Evolutionary conservation across 2,329 filamentous ascomycete species (phyloP), one percentile per base, ranked within the genome.

Genomic region (Helotiales sp.): DNA sequence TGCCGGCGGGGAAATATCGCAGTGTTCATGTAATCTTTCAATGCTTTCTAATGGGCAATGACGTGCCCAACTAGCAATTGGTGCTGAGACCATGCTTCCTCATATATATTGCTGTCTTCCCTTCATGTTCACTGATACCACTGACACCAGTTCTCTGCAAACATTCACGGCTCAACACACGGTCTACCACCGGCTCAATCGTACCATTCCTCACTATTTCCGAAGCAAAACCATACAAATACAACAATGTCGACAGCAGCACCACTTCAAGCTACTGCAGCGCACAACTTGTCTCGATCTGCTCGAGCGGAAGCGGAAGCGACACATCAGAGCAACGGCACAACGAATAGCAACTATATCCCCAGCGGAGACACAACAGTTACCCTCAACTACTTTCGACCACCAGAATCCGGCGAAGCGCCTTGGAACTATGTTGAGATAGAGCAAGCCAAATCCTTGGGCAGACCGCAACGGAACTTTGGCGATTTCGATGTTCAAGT

Each of bases 351-450:
- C 33, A 62, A 31, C 13, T 69, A 57, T 30, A 66, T 72, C 29
- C 81, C 83, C 17, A 76, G 81, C 31, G 83, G 84, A 38, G 74
- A 80, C 50, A 78, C 81, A 24, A 73, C 72, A 5, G 74, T 81
- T 0, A 71, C 68, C 0, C 69, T 87, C 24, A 75, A 76, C 66
- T 87, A 85, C 74, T 86, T 81, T 73, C 55, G 64, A 2, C 75
- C 79, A 2, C 83, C 85, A 0, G 64, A 73, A 31, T 83, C 86
- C 66, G 80, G 81, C 59, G 74, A 76, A 9, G 69, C 68, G 1
- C 83, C 84, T 2, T 83, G 75, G 73, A 78, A 82, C 67, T 85
- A 80, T 66, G 84, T 88, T 59, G 82, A 71, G 42, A 27, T n/a
- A n/a, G 19, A 51, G 6, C 66, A 63, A 46, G 67, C 69, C 1